Base-by-base conservation (phyloP, 345 rosid species). In the Populus nigra region DNA sequence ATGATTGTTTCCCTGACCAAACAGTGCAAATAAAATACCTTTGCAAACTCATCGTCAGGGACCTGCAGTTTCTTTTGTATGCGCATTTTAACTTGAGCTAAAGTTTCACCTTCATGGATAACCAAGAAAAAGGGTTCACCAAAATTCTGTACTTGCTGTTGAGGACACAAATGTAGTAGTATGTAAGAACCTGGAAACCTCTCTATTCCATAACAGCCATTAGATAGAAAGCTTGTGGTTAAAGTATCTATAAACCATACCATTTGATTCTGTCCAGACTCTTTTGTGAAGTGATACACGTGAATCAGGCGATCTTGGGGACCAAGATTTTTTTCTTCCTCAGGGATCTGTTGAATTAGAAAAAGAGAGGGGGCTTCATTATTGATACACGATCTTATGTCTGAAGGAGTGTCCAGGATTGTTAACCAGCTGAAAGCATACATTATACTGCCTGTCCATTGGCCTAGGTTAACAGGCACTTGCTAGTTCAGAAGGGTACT, bases 101-200 rank as follows among this genome's bases (percentile, higher is more conserved):
- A 85, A 57, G 88, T 92, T 82, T 96, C 98, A 75, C 95, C 95
- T 84, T 92, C 98, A 81, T 76, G 99, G 80, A 96, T 87, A 59
- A 94, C 97, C 87, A 92, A 86, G 91, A 96, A 90, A 82, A 96
- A 96, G 12, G 99, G 99, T 80, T 94, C 97, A 23, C 99, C 99
- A 78, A 96, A 96, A 86, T 94, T 96, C 80, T 88, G 91, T 71
- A 94, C 88, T 92, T 88, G 94, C 98, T 96, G 87, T 76, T 69
- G 18, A 55, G 39, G 31, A 68, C 49, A 75, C 65, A 76, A 72
- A 69, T 5, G 29, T 17, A 31, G n/a, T 25, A 55, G 18, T 2
- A 53, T 5, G 35, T 50, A 43, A 72, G 36, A 67, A 45, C 23
- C 15, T 39, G 15, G 2, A 43, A 55, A 49, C 23, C 15, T 47